These are phyloP conservation scores for Fraxinus excelsior DNA, from an alignment of 257 asterid genomes.

Conservation along the genomic window DNA sequence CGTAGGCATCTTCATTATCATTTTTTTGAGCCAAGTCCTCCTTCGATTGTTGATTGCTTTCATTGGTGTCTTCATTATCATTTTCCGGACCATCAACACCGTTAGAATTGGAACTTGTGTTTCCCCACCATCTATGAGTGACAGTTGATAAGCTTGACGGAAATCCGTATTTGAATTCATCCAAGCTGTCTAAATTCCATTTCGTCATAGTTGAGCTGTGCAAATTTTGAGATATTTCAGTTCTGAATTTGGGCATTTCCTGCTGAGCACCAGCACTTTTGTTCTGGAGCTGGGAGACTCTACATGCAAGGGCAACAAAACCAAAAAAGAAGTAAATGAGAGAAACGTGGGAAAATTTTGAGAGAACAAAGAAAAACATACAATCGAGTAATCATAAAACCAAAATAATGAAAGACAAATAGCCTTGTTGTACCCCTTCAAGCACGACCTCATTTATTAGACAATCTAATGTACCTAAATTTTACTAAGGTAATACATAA, in stretches of 20 bases:
- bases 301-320: constrained; percentile 20
- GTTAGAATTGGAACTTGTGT: constrained; percentile 23
- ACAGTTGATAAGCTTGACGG: constrained; percentile 67
- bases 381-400: background rate
- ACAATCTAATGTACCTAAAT: background rate
- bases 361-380: background rate
- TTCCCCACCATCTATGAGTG: constrained; percentile 75
- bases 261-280: constrained; percentile 31
- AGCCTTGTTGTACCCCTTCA: background rate
- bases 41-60: background rate
- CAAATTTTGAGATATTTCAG: constrained; percentile 26
- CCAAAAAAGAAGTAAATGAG: background rate
- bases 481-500: background rate
- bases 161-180: constrained; percentile 80
- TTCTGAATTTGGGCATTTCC: constrained; percentile 31
- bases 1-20: constrained; percentile 9
- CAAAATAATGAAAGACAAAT: background rate
- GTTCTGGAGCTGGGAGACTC: constrained; percentile 43
- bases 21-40: background rate
- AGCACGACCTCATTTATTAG: background rate
- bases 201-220: constrained; percentile 33
- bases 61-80: background rate
- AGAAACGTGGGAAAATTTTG: background rate
- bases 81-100: constrained; percentile 6
- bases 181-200: constrained; percentile 36